Evolutionary conservation across 257 asterid genomes (phyloP).

Genomic region (Solanum infundibuliforme): DNA sequence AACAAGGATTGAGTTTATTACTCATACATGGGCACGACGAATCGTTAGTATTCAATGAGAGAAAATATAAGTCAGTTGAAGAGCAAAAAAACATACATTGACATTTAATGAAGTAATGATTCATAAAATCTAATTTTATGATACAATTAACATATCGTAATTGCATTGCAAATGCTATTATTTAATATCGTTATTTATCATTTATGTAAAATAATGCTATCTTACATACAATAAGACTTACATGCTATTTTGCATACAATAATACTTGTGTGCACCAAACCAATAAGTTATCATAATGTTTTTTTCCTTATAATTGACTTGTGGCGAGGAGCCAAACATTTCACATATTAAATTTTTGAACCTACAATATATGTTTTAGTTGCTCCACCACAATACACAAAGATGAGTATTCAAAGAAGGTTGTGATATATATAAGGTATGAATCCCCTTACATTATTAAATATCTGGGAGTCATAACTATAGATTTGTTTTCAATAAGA

Average conservation of each 20-base stretch:
- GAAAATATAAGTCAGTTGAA: not conserved
- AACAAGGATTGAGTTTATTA: not conserved
- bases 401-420: not conserved
- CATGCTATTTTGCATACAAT: not conserved
- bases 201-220: too few species aligned
- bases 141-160: too few species aligned
- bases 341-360: not conserved
- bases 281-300: not conserved
- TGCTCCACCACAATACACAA: not conserved
- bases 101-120: not conserved
- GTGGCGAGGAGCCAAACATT: not conserved
- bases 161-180: not conserved
- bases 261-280: not conserved
- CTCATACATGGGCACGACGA: not conserved
- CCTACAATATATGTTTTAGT: too few species aligned
- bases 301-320: not conserved
- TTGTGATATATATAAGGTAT: too few species aligned
- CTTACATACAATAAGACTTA: not conserved
- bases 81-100: not conserved
- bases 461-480: too few species aligned
- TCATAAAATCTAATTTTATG: not conserved
- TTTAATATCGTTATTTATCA: too few species aligned
- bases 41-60: not conserved
- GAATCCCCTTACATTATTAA: not conserved
- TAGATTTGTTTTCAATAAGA: too few species aligned